These are phyloP conservation scores for Rhizoctonia solani DNA, from an alignment of 1,284 basidiomycete genomes.

Conservation along the genomic window DNA sequence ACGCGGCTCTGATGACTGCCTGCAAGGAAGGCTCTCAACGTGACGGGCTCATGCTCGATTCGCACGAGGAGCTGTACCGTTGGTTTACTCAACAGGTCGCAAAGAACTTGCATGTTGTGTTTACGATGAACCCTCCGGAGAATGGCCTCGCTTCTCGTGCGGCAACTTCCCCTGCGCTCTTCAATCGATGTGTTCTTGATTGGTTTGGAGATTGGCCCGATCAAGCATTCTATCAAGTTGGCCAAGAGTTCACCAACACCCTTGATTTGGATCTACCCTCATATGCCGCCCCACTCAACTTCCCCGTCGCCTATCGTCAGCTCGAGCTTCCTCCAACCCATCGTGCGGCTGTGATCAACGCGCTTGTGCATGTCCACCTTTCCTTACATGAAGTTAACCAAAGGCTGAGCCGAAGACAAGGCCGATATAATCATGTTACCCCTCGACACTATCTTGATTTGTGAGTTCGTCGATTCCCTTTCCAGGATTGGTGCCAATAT, in stretches of 20 bases:
- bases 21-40: slow-evolving; percentile 98
- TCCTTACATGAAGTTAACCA: slow-evolving; percentile 89
- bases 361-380: slow-evolving; percentile 90
- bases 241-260: slow-evolving; percentile 89
- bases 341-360: slow-evolving; percentile 89
- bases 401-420: slow-evolving; percentile 87
- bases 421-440: slow-evolving; percentile 95
- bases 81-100: slow-evolving; percentile 99
- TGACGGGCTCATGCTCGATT: slow-evolving; percentile 97
- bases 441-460: slow-evolving; percentile 98
- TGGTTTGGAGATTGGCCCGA: slow-evolving; percentile 99
- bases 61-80: slow-evolving; percentile 93
- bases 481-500: slow-evolving; percentile 34
- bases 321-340: slow-evolving; percentile 81
- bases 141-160: slow-evolving; percentile 94
- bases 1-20: slow-evolving; percentile 94
- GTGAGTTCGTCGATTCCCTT: slow-evolving; percentile 59
- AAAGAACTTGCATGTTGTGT: slow-evolving; percentile 95
- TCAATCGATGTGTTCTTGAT: slow-evolving; percentile 97
- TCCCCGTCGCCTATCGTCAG: slow-evolving; percentile 87
- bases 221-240: slow-evolving; percentile 96
- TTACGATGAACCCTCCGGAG: slow-evolving; percentile 99
- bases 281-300: slow-evolving; percentile 75
- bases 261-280: slow-evolving; percentile 86
- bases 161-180: slow-evolving; percentile 95